Percentiles rank a stretch among this genome's conserved stretches.
phyloP scores from a whole-genome alignment of 1,284 basidiomycete genomes.

The Nidula niveotomentosa region DNA sequence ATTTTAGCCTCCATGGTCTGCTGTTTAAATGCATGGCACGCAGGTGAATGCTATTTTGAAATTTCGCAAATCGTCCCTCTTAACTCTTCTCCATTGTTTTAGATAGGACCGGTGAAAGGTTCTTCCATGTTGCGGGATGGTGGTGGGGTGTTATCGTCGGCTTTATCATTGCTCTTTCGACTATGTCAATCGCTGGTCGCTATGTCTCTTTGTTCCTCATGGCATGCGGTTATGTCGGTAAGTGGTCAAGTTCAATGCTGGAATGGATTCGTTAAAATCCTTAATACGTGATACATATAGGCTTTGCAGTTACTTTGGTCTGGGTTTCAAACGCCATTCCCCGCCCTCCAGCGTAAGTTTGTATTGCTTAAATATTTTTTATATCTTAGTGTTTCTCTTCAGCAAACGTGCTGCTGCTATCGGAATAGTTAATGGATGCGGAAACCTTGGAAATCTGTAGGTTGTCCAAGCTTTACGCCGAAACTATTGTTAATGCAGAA shows the following conservation, averaged over 20 bases:
- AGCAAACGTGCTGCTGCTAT: conserved; percentile 36
- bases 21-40: conserved; percentile 64
- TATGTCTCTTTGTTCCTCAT: conserved; percentile 70
- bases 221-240: conserved; percentile 55
- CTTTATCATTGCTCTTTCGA: conserved; percentile 60
- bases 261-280: not conserved
- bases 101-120: conserved; percentile 66
- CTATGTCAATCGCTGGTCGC: conserved; percentile 51
- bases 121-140: conserved; percentile 62
- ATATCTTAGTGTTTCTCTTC: conserved; percentile 9
- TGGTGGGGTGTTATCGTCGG: conserved; percentile 65
- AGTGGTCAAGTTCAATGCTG: conserved; percentile 12
- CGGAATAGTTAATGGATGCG: conserved; percentile 33
- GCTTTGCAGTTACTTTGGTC: conserved; percentile 56
- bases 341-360: conserved; percentile 53
- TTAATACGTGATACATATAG: conserved; percentile 22
- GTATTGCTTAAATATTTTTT: not conserved
- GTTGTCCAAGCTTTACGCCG: not conserved
- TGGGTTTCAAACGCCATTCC: conserved; percentile 67
- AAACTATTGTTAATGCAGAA: not conserved
- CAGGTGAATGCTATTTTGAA: conserved; percentile 34
- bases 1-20: conserved; percentile 54
- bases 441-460: conserved; percentile 35
- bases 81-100: not conserved
- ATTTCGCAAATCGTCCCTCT: too few relatives aligned